Conservation (phyloP, 1,284 basidiomycete genomes). For the Leccinum subatratum region DNA sequence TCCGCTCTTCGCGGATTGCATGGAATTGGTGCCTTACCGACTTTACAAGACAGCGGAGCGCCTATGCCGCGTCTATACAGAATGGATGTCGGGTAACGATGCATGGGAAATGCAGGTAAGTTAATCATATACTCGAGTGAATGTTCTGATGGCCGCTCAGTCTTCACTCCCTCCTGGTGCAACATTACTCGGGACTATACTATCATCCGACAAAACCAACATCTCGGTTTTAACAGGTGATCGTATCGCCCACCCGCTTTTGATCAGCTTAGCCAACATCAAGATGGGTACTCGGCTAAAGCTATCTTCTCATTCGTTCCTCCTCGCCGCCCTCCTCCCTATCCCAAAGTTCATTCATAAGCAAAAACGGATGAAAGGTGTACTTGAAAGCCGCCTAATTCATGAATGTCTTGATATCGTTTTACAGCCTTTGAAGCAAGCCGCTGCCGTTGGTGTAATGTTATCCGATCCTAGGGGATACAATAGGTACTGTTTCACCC, state of each 20-base stretch:
- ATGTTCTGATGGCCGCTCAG: not conserved
- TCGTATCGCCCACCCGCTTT: not conserved
- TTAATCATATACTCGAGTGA: not conserved
- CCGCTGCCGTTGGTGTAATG: not conserved
- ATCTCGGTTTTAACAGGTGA: not conserved
- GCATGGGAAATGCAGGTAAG: not conserved
- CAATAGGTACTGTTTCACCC: not conserved
- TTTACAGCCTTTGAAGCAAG: constrained; percentile 1
- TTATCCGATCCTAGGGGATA: not conserved
- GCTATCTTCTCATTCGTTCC: not conserved
- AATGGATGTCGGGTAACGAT: not conserved
- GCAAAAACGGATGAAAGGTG: not conserved
- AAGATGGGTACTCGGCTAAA: not conserved
- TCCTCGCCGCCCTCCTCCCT: not conserved
- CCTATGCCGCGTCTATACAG: not conserved
- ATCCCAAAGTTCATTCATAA: not conserved
- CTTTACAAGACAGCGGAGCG: not conserved
- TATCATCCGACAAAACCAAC: not conserved
- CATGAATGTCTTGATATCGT: not conserved
- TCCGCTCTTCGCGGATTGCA: not conserved
- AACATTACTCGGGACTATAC: not conserved
- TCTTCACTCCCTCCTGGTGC: not conserved
- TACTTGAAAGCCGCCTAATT: not conserved
- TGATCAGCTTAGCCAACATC: not conserved
- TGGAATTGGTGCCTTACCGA: not conserved